Evolutionary conservation across 768 basidiomycete species (phyloP), one percentile per base, ranked within the genome.

Genomic region (Tricholoma terreum): DNA sequence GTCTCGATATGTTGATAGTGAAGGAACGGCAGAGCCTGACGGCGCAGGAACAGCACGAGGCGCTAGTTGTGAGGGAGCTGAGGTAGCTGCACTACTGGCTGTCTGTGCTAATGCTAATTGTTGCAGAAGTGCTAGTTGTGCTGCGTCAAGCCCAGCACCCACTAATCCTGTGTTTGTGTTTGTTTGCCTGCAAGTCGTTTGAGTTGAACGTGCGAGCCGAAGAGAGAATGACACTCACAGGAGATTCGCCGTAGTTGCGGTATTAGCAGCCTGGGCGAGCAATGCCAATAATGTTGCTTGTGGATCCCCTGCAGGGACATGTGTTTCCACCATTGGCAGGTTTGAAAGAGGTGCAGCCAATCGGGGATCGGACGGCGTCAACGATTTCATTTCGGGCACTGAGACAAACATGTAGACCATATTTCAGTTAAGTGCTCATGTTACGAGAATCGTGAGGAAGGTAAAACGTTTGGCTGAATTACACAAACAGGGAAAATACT

Each of bases 91-190:
- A 63, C 69, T 77, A 63, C 64, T 70, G 38, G 86, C 82, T 64
- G 82, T 81, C 65, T 85, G 83, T 53, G 89, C 80, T 67, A 92
- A 79, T 66, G 87, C 80, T 68, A 92, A 79, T 68, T 90, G 90
- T 67, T 91, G 89, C 65, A 94, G 75, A 62, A 90, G 75, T 49
- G 87, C 84, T 55, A 92, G 74, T 67, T 88, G 87, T 59, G 77
- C 73, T 52, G 80, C 71, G 60, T 83, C 81, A 64, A 83, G 73
- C 55, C 68, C 68, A 40, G 73, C 59, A 52, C 69, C 52, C 30
- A 74, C 65, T 40, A 71, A 59, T n/a, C 66, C 64, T 6, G 71
- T 82, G 66, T 84, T 88, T 84, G 83, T 65, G 59, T 69, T 66
- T 83, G 74, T 83, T 86, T 87, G 87, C 75, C 85, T 87, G 63